Evolutionary conservation across 1,284 basidiomycete species (phyloP).

Genomic region (Tremellales sp.): DNA sequence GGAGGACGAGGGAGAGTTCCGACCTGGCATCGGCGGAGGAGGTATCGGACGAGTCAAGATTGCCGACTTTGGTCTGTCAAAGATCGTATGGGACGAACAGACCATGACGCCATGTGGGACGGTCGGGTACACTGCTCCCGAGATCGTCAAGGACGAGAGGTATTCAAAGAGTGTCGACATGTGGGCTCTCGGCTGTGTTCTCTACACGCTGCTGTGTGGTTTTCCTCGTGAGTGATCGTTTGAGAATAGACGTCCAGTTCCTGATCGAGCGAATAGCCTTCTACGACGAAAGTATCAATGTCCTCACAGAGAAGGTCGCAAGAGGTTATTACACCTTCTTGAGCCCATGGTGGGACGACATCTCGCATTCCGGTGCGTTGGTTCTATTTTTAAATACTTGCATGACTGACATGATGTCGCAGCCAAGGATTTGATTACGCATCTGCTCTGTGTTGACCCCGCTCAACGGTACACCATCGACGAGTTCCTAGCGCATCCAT

Average conservation of each 20-base stretch:
- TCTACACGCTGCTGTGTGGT: slow-evolving; percentile 97
- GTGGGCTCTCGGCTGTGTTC: slow-evolving; percentile 98
- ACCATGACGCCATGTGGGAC: slow-evolving; percentile 99
- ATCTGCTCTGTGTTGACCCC: slow-evolving; percentile 93
- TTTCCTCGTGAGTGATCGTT: slow-evolving; percentile 63
- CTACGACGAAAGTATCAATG: slow-evolving; percentile 98
- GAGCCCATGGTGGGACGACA: slow-evolving; percentile 99
- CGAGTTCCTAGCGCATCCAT: slow-evolving; percentile 94
- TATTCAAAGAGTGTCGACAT: slow-evolving; percentile 99
- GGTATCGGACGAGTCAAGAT: slow-evolving; percentile 98
- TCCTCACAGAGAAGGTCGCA: slow-evolving; percentile 97
- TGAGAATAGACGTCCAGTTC: background rate
- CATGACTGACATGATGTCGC: slow-evolving; percentile 8
- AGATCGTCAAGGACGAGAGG: slow-evolving; percentile 98
- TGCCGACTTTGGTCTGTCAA: slow-evolving; percentile 96
- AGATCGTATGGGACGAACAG: slow-evolving; percentile 98
- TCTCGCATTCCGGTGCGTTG: slow-evolving; percentile 67
- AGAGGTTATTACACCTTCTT: slow-evolving; percentile 97
- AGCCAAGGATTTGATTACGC: slow-evolving; percentile 94
- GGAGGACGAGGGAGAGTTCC: slow-evolving; percentile 96
- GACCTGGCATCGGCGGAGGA: slow-evolving; percentile 85
- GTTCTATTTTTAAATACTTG: slow-evolving; percentile 1
- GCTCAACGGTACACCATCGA: slow-evolving; percentile 94
- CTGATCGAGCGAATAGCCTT: slow-evolving; percentile 56
- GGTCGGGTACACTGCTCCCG: slow-evolving; percentile 97